A percentile compares a stretch with the other conserved stretches of the same genome.
phyloP scores from a whole-genome alignment of 306 rosid species.

The Casuarina cunninghamiana region DNA sequence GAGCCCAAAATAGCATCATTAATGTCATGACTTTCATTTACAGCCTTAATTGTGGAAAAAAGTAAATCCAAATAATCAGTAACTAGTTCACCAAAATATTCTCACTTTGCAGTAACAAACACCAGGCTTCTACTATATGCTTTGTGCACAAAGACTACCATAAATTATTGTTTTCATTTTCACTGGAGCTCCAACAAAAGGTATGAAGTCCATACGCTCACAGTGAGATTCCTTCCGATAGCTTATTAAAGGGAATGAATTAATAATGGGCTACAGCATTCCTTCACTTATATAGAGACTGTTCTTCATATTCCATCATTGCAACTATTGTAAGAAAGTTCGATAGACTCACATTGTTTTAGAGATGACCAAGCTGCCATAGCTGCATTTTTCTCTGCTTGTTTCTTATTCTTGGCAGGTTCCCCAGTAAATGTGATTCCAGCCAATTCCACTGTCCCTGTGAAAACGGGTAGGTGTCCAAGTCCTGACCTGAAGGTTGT shows the following conservation, averaged over 20 bases:
- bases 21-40: neutral
- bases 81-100: neutral
- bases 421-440: conserved; percentile 94
- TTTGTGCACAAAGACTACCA: neutral
- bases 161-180: neutral
- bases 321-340: neutral
- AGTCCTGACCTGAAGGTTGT: conserved; percentile 92
- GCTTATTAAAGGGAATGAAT: conserved; percentile 2
- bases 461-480: conserved; percentile 94
- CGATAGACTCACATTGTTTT: conserved; percentile 76
- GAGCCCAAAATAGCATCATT: neutral
- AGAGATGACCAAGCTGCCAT: conserved; percentile 99
- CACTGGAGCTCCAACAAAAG: neutral
- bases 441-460: conserved; percentile 93
- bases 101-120: neutral
- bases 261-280: neutral
- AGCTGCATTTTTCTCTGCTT: conserved; percentile 99
- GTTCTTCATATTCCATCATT: neutral
- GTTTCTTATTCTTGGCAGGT: conserved; percentile 95
- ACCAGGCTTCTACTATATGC: neutral
- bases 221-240: neutral
- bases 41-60: neutral
- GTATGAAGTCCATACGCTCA: neutral
- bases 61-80: neutral
- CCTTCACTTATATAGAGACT: neutral